A percentile compares a stretch with the other conserved stretches of the same genome.
These are phyloP conservation scores for Citrus sp. DNA, from an alignment of 345 rosid species.

Conservation along the genomic window DNA sequence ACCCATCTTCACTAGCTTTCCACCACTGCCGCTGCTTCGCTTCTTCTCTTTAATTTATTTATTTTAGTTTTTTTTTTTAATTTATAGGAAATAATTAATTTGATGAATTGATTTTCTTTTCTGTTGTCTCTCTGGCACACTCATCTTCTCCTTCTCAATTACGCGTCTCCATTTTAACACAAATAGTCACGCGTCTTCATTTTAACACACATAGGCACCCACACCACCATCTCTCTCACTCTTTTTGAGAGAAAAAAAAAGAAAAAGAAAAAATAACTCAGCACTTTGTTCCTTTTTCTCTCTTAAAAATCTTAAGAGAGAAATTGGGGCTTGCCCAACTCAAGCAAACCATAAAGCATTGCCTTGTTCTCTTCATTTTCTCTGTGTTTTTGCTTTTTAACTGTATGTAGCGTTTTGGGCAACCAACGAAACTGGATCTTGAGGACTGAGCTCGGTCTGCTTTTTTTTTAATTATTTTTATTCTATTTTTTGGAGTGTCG, in stretches of 20 bases:
- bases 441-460: constrained; percentile 8
- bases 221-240: constrained; percentile 19
- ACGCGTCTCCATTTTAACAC: constrained; percentile 34
- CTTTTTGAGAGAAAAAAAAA: background rate
- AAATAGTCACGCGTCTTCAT: background rate
- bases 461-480: background rate
- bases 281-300: background rate
- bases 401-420: constrained; percentile 13
- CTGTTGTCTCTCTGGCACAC: constrained; percentile 5
- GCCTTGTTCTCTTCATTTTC: constrained; percentile 4
- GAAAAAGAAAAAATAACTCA: no score
- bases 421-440: constrained; percentile 28
- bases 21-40: background rate
- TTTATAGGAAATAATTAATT: background rate
- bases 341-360: background rate
- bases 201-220: background rate
- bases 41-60: background rate
- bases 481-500: constrained; percentile 1
- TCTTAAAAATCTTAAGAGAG: background rate
- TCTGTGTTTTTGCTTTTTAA: background rate
- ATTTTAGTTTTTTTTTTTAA: background rate
- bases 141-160: constrained; percentile 27
- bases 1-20: background rate
- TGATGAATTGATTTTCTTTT: background rate
- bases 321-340: no score